Evolutionary conservation across 306 rosid species (phyloP), one percentile per base, ranked within the genome.

Genomic region (Cucurbita maxima): DNA sequence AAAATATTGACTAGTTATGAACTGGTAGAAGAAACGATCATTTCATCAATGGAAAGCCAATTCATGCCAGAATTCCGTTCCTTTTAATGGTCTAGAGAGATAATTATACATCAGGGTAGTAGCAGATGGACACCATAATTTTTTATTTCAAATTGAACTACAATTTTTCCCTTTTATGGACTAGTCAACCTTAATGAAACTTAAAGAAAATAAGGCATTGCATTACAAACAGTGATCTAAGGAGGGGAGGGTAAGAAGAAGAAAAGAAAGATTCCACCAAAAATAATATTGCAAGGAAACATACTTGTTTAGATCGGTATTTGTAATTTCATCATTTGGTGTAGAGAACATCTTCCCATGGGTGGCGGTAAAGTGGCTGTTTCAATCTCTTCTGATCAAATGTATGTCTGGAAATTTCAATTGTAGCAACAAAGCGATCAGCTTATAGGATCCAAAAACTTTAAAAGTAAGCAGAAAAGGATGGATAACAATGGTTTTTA

Each of bases 261-360:
- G 13, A 70, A 30, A 38, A 30, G 16, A 30, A 16, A 12, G 1
- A 43, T 25, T 16, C 44, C 74, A 45, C 47, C 45, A 50, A 30
- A 22, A 64, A 64, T 43, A 55, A 15, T 61, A 37, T 48, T 69
- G 57, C 13, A 69, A 48, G 25, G 58, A 25, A 30, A 48, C 44
- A 14, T 69, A 30, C 74, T 22, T 25, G 7, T 69, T 1, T 43
- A 30, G 41, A 67, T 22, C 47, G 53, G 22, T 67, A 48, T 14
- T 11, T 18, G 10, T 58, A 59, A 76, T 15, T 74, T 71, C 74
- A 36, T 95, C 91, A 95, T 86, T 91, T 95, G 76, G 99, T 87
- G 89, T 95, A 95, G 68, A 95, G 99, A 83, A 89, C 96, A 76
- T 91, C 97, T 83, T 95, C 99, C 99, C 96, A 91, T 74, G 97